Conservation (phyloP, 2,329 filamentous ascomycete species). For the Hypoxylon sp. region DNA sequence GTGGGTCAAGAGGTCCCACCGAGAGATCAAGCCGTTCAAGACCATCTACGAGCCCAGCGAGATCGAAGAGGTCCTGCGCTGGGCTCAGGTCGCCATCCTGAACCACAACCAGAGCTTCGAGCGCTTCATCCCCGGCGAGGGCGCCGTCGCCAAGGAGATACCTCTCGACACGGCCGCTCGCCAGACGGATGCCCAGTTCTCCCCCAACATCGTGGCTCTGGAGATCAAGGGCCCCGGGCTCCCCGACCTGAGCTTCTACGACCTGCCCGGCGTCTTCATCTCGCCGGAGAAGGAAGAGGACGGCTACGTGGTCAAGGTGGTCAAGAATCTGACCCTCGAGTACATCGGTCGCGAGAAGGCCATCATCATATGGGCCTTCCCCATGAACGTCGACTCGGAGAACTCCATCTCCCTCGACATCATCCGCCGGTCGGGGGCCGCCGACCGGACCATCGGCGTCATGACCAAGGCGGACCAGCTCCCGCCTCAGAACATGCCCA, state of each 20-base stretch:
- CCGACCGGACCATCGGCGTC: conserved; percentile 72
- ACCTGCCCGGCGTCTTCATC: conserved; percentile 83
- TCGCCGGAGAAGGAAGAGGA: conserved; percentile 70
- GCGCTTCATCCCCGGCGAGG: conserved; percentile 62
- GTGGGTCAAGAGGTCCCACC: conserved; percentile 63
- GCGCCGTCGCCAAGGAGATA: conserved; percentile 50
- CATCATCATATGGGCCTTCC: conserved; percentile 78
- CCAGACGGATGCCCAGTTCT: conserved; percentile 70
- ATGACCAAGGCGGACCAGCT: conserved; percentile 86
- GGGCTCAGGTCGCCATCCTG: conserved; percentile 79
- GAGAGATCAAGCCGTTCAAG: conserved; percentile 66
- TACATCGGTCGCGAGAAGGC: conserved; percentile 76
- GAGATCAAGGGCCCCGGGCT: conserved; percentile 76
- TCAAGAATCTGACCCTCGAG: conserved; percentile 72
- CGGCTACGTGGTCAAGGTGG: conserved; percentile 73
- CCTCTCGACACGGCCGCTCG: conserved; percentile 49
- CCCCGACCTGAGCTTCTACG: conserved; percentile 81
- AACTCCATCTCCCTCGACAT: conserved; percentile 75
- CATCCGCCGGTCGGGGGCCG: conserved; percentile 64
- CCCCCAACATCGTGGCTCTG: conserved; percentile 80
- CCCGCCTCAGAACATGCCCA: conserved; percentile 55
- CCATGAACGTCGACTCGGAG: conserved; percentile 80
- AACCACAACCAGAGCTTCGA: conserved; percentile 67
- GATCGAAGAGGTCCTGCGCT: conserved; percentile 72
- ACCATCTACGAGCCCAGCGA: conserved; percentile 66